A percentile compares a stretch with the other conserved stretches of the same genome.
These are phyloP conservation scores for Dactylonectria macrodidyma DNA, from an alignment of 2,329 filamentous ascomycete species.

Conservation along the genomic window DNA sequence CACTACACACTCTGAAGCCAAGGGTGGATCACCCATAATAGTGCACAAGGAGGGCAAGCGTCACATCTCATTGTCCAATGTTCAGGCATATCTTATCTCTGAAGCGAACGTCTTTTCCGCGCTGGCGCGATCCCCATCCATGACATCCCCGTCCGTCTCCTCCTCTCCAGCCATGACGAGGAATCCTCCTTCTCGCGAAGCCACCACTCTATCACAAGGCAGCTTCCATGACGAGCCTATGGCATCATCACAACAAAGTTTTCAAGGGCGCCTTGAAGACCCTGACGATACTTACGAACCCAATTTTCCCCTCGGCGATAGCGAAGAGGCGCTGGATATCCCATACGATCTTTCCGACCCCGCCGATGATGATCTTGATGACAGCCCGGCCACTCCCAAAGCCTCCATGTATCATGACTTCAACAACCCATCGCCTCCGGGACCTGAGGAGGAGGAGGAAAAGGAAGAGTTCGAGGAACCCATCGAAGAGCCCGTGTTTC, in stretches of 20 bases:
- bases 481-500: conserved; percentile 49
- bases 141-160: conserved; percentile 58
- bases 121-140: conserved; percentile 70
- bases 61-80: conserved; percentile 73
- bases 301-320: conserved; percentile 59
- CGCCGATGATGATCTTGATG: conserved; percentile 54
- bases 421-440: conserved; percentile 42
- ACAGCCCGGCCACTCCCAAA: conserved; percentile 66
- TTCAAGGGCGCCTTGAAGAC: conserved; percentile 43
- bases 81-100: conserved; percentile 76
- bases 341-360: conserved; percentile 65
- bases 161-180: conserved; percentile 68
- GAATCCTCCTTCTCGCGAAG: conserved; percentile 53
- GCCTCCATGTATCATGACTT: conserved; percentile 64
- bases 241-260: conserved; percentile 46
- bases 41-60: conserved; percentile 75
- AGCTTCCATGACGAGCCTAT: conserved; percentile 47
- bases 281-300: conserved; percentile 40
- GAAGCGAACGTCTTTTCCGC: conserved; percentile 77
- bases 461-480: conserved; percentile 38
- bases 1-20: conserved; percentile 58
- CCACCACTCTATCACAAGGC: conserved; percentile 47
- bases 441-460: conserved; percentile 48
- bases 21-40: conserved; percentile 53
- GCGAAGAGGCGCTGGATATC: conserved; percentile 70